Conservation (phyloP, 495 filamentous ascomycete species). For the Podospora tetraspora region DNA sequence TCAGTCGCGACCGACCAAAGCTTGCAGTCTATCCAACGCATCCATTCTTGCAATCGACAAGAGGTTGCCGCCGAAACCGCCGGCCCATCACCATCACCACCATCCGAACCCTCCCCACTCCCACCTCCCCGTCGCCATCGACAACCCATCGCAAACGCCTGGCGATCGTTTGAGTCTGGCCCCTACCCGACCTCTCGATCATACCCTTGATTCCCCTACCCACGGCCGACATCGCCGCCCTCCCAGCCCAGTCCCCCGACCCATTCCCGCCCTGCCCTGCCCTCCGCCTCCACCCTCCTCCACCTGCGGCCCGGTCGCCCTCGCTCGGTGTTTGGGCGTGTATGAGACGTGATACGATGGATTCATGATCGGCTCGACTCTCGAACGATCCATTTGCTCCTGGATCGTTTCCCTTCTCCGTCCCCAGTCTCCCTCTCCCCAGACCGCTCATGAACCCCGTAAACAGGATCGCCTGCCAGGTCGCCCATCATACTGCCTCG, state of each 20-base stretch:
- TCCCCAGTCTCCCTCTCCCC: neutral
- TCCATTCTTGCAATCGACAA: neutral
- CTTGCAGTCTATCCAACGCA: neutral
- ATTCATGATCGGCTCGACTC: constrained; percentile 20
- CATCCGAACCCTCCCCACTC: neutral
- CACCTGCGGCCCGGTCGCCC: constrained; percentile 9
- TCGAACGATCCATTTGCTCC: constrained; percentile 25
- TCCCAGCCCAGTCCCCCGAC: neutral
- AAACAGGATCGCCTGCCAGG: constrained; percentile 9
- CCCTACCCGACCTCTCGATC: neutral
- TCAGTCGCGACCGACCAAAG: neutral
- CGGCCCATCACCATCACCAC: neutral
- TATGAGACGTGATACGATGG: constrained; percentile 24
- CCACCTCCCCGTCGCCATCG: neutral
- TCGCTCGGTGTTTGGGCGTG: constrained; percentile 26
- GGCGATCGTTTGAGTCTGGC: neutral
- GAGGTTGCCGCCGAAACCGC: neutral
- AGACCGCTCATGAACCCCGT: constrained; percentile 2
- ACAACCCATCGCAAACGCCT: neutral
- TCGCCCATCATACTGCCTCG: constrained; percentile 2
- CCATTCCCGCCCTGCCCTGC: neutral
- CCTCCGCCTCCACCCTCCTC: constrained; percentile 5
- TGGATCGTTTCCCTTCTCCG: constrained; percentile 13
- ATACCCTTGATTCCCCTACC: neutral
- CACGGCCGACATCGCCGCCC: neutral